Evolutionary conservation across 2,329 filamentous ascomycete genomes (phyloP), one percentile per base, ranked within the genome.

Genomic region (Penicillium sp.): DNA sequence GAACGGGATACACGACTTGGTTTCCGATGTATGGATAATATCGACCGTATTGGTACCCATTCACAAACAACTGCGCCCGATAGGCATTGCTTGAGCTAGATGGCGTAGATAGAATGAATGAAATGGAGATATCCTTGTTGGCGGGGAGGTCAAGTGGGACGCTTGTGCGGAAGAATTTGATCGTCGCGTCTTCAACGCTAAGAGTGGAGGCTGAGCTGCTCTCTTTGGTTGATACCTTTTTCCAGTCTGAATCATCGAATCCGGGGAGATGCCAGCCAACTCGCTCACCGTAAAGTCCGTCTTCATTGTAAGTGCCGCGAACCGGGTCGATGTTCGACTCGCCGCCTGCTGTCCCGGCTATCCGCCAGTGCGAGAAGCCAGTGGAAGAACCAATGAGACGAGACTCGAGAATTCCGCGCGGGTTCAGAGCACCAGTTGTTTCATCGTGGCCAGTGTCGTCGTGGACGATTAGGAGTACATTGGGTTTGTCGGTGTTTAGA

Each of bases 11-110:
- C 13, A 77, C 72, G 13, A 80, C 74, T 69, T 87, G 84, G 40
- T 84, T 81, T 0, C 84, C 84, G 32, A 87, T 83, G 43, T 80
- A 77, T 0, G 84, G 82, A 52, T 81, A 80, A 60, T 80, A 86
- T 7, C 81, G 77, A 2, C 80, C 84, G 57, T 84, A 86, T 61
- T 86, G 83, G 59, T 86, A 87, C 0, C 84, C 84, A 49, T 87
- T 87, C n/a, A 86, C 78, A 49, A 83, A 86, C 2, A 87, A 64
- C 59, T 84, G 77, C 0, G 78, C 80, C 9, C 84, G 75, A 10
- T 82, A 75, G 0, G 75, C 73, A 13, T 70, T 68, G 5, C 56
- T 53, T 6, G 42, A 46, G 5, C 73, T 71, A 0, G 70, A 66
- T 0, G 78, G 72, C 0, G 80, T 78, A 0, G 75, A 76, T 2